Evolutionary conservation across 116 monocot species (phyloP).

Genomic region (Dioscorea cayenensis): DNA sequence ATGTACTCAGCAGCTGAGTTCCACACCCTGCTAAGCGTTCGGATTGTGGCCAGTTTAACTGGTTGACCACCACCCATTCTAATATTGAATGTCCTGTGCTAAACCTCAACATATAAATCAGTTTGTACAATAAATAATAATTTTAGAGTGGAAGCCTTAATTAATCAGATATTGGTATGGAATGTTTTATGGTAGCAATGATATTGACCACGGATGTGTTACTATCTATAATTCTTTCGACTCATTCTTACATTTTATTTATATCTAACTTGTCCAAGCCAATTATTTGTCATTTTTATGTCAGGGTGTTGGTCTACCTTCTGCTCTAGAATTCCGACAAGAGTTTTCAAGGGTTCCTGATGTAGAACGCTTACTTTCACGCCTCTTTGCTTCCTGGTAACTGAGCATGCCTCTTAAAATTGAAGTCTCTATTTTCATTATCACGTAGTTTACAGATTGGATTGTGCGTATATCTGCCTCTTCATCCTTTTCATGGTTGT

Average conservation of each 20-base stretch:
- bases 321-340: constrained; percentile 69
- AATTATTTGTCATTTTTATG: constrained; percentile 3
- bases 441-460: not conserved
- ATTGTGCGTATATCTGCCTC: not conserved
- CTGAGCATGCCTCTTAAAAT: not conserved
- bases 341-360: constrained; percentile 69
- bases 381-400: constrained; percentile 83
- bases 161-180: not conserved
- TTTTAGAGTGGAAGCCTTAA: too few relatives aligned
- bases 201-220: not conserved
- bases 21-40: too few relatives aligned
- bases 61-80: too few relatives aligned
- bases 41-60: too few relatives aligned
- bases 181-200: not conserved
- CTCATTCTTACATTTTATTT: not conserved
- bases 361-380: constrained; percentile 86
- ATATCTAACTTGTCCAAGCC: not conserved
- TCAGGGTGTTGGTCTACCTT: constrained; percentile 39
- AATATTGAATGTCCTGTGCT: too few relatives aligned
- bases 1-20: too few relatives aligned
- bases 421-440: not conserved
- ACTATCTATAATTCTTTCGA: not conserved
- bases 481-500: not conserved
- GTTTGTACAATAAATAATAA: too few relatives aligned
- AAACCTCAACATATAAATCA: too few relatives aligned